Evolutionary conservation across 1,284 basidiomycete genomes (phyloP).

Genomic region (Rhodotorula sp.): DNA sequence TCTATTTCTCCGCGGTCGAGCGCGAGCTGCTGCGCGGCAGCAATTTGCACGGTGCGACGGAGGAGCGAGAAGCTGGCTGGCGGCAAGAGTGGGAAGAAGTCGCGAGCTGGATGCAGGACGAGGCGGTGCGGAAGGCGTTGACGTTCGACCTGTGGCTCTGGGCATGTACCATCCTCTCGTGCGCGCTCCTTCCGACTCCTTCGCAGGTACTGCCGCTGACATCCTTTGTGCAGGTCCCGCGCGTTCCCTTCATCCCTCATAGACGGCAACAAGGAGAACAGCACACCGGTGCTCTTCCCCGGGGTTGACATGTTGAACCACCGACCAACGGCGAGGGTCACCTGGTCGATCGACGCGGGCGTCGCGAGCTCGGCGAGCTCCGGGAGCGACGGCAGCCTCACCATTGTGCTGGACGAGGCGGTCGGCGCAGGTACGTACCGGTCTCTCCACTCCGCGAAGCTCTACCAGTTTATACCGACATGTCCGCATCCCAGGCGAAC

Average conservation of each 20-base stretch:
- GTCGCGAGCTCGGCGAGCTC: background rate
- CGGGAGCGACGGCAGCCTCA: slow-evolving; percentile 34
- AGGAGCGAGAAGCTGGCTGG: slow-evolving; percentile 64
- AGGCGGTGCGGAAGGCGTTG: slow-evolving; percentile 23
- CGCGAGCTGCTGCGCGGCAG: slow-evolving; percentile 68
- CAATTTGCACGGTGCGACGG: slow-evolving; percentile 72
- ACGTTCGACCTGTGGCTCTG: slow-evolving; percentile 56
- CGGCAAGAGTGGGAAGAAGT: slow-evolving; percentile 60
- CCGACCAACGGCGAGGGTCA: slow-evolving; percentile 67
- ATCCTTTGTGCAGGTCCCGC: slow-evolving; percentile 73
- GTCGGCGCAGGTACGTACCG: slow-evolving; percentile 24
- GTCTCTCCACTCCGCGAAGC: background rate
- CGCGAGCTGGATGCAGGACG: slow-evolving; percentile 51
- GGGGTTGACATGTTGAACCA: slow-evolving; percentile 84
- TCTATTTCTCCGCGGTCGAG: slow-evolving; percentile 70
- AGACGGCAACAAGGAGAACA: slow-evolving; percentile 54
- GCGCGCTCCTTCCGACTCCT: slow-evolving; percentile 40
- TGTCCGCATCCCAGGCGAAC: slow-evolving; percentile 51
- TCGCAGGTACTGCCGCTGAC: slow-evolving; percentile 58
- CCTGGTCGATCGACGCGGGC: slow-evolving; percentile 64
- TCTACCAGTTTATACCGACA: slow-evolving; percentile 10
- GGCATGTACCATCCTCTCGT: slow-evolving; percentile 63
- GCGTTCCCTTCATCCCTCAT: slow-evolving; percentile 83
- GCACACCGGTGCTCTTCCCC: slow-evolving; percentile 77
- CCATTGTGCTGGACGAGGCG: slow-evolving; percentile 40